Percentiles rank a stretch among this genome's conserved stretches.
Evolutionary conservation across 495 filamentous ascomycete genomes (phyloP).

Genomic region (Friedmanniomyces endolithicus): DNA sequence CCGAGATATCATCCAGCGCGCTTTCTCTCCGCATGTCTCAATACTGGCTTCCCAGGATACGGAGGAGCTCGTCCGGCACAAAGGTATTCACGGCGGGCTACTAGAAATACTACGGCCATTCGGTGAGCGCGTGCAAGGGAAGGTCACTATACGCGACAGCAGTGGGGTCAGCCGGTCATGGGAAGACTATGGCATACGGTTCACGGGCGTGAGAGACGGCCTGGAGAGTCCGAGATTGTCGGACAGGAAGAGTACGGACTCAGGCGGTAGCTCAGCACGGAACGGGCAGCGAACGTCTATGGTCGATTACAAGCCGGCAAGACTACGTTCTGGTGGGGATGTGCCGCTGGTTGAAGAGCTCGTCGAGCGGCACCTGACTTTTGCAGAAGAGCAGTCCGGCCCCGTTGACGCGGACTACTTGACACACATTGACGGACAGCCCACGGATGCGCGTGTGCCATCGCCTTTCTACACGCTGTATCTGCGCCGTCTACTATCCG

Average conservation of each 20-base stretch:
- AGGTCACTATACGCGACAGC: conserved; percentile 82
- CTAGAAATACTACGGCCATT: conserved; percentile 79
- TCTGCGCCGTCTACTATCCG: conserved; percentile 68
- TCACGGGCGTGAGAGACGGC: conserved; percentile 54
- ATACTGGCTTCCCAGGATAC: conserved; percentile 75
- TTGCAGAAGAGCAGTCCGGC: conserved; percentile 31
- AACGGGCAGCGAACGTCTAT: conserved; percentile 18
- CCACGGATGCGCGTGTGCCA: conserved; percentile 18
- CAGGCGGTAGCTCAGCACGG: conserved; percentile 18
- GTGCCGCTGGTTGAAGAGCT: conserved; percentile 50
- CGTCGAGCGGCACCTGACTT: conserved; percentile 38
- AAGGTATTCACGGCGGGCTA: conserved; percentile 72
- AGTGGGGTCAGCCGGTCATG: conserved; percentile 65
- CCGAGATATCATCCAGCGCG: conserved; percentile 60
- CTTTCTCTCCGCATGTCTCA: conserved; percentile 78
- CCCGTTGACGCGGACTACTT: conserved; percentile 27
- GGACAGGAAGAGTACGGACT: conserved; percentile 28
- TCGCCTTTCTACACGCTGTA: conserved; percentile 70
- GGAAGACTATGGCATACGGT: conserved; percentile 84
- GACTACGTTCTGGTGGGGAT: conserved; percentile 34
- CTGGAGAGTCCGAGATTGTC: conserved; percentile 39
- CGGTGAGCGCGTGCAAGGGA: conserved; percentile 78
- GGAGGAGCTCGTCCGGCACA: conserved; percentile 64
- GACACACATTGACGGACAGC: conserved; percentile 21
- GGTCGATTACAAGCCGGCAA: conserved; percentile 19